Conservation (phyloP, 2,329 filamentous ascomycete genomes). For the Phialophora verrucosa region DNA sequence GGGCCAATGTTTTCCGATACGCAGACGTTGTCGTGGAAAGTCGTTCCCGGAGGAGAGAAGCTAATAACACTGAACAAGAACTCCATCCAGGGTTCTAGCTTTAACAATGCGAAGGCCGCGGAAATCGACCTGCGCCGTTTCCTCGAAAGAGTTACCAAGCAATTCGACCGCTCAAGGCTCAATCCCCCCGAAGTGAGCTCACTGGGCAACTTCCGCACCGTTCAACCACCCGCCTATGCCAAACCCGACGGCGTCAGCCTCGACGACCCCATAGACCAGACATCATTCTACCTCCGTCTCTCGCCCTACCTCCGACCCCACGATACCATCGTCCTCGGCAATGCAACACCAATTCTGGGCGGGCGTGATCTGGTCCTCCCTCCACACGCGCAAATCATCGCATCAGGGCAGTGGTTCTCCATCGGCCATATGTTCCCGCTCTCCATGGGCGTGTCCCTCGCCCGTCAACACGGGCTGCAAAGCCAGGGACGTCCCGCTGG, state of each 20-base stretch:
- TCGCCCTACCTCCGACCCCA: slow-evolving; percentile 72
- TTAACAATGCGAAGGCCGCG: slow-evolving; percentile 52
- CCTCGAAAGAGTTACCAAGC: slow-evolving; percentile 6
- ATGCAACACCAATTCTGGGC: slow-evolving; percentile 85
- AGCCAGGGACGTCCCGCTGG: slow-evolving; percentile 30
- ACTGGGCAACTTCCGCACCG: slow-evolving; percentile 27
- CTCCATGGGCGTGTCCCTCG: slow-evolving; percentile 73
- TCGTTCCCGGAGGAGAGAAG: slow-evolving; percentile 74
- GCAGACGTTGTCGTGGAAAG: slow-evolving; percentile 73
- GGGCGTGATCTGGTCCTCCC: slow-evolving; percentile 87
- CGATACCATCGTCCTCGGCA: slow-evolving; percentile 85
- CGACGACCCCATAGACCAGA: slow-evolving; percentile 54
- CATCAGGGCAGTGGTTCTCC: slow-evolving; percentile 74
- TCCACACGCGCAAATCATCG: slow-evolving; percentile 75
- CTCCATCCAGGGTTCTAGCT: slow-evolving; percentile 66
- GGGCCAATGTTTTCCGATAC: slow-evolving; percentile 55
- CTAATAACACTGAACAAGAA: slow-evolving; percentile 82
- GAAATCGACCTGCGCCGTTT: slow-evolving; percentile 20
- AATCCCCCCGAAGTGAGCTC: slow-evolving; percentile 19
- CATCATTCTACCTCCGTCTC: slow-evolving; percentile 74
- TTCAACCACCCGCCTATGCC: slow-evolving; percentile 24
- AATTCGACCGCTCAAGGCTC: slow-evolving; percentile 2
- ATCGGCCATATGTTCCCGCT: slow-evolving; percentile 70
- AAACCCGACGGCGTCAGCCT: slow-evolving; percentile 26
- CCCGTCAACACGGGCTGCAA: slow-evolving; percentile 42